phyloP scores from a whole-genome alignment of 2,329 filamentous ascomycete genomes.

The Clonostachys rosea region DNA sequence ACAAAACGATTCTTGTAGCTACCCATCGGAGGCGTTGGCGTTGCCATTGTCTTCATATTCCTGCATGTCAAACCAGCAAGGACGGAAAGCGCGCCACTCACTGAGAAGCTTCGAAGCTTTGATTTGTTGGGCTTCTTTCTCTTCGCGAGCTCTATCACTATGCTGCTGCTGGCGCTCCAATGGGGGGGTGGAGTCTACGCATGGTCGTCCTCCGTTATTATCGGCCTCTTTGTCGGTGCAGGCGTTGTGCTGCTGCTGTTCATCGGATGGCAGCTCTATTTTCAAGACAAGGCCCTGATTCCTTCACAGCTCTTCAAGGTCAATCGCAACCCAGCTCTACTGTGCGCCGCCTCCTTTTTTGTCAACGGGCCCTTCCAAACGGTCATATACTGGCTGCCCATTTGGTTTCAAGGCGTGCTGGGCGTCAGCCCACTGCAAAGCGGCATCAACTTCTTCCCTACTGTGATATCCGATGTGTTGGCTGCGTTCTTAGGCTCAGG shows the following conservation, averaged over 20 bases:
- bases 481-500: no score
- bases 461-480: no score
- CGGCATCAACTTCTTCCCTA: no score
- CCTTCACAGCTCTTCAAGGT: not conserved
- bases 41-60: constrained; percentile 40
- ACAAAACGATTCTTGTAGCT: constrained; percentile 25
- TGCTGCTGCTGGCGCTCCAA: constrained; percentile 49
- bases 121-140: constrained; percentile 42
- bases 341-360: not conserved
- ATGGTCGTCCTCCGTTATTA: constrained; percentile 42
- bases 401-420: not conserved
- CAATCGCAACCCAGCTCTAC: no score
- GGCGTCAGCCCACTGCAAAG: not conserved
- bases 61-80: constrained; percentile 31
- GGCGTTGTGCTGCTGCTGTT: constrained; percentile 41
- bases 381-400: not conserved
- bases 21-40: constrained; percentile 41
- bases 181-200: constrained; percentile 48
- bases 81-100: constrained; percentile 23
- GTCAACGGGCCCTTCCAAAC: not conserved
- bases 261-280: not conserved
- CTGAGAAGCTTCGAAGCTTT: constrained; percentile 34
- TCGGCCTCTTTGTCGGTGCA: constrained; percentile 46
- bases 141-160: constrained; percentile 45
- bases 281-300: not conserved